These are phyloP conservation scores for Leccinum imitatum DNA, from an alignment of 768 basidiomycete species.

Conservation along the genomic window DNA sequence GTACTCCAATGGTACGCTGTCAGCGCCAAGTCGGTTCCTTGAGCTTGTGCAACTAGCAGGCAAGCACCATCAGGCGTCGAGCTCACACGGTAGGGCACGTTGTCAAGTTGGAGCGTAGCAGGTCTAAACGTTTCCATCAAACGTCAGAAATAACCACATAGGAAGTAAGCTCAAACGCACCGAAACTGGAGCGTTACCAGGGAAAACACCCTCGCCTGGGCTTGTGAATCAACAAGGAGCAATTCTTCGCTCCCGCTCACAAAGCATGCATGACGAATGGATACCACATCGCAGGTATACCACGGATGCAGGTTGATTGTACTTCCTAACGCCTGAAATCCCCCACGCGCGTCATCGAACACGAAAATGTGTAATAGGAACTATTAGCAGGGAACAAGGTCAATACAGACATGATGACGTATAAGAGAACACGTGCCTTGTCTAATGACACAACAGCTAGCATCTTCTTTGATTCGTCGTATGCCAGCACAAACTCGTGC, in stretches of 20 bases:
- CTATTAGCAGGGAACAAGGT: constrained; percentile 13
- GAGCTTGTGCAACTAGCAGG: constrained; percentile 37
- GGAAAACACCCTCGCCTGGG: constrained; percentile 52
- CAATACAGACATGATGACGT: background rate
- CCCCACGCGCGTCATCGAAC: constrained; percentile 43
- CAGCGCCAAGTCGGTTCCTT: constrained; percentile 18
- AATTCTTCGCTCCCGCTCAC: constrained; percentile 53
- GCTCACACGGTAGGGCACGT: constrained; percentile 31
- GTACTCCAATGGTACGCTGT: constrained; percentile 55
- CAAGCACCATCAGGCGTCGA: constrained; percentile 59
- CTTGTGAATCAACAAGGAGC: constrained; percentile 44
- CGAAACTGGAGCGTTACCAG: constrained; percentile 50
- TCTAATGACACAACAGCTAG: constrained; percentile 44
- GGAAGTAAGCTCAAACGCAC: background rate
- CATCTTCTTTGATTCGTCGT: constrained; percentile 51
- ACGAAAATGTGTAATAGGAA: constrained; percentile 44
- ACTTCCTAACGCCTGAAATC: constrained; percentile 41
- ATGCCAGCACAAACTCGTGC: constrained; percentile 43
- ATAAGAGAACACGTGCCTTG: constrained; percentile 33
- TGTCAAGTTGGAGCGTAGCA: constrained; percentile 40
- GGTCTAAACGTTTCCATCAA: constrained; percentile 34
- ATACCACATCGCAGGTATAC: constrained; percentile 33
- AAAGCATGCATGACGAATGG: constrained; percentile 42
- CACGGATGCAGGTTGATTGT: constrained; percentile 42
- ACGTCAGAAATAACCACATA: constrained; percentile 1